These are phyloP conservation scores for Apiosordaria backusii DNA, from an alignment of 495 filamentous ascomycete genomes.

Conservation along the genomic window DNA sequence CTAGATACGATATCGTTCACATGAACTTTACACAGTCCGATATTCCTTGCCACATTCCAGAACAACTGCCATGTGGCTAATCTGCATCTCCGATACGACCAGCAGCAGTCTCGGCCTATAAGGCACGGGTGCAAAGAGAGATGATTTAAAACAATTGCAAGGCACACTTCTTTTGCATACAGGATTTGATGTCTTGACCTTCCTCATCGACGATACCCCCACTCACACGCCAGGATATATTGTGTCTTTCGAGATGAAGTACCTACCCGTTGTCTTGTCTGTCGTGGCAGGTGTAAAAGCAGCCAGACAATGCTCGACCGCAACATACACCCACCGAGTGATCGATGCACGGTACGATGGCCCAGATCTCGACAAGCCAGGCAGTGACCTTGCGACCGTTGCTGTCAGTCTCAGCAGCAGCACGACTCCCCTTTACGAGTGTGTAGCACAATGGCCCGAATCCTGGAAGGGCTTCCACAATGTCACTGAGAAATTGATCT, in stretches of 20 bases:
- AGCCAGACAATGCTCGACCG: slow-evolving; percentile 29
- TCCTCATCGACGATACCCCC: neutral
- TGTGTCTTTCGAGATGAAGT: neutral
- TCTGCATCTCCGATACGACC: neutral
- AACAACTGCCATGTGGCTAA: neutral
- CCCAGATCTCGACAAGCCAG: slow-evolving; percentile 27
- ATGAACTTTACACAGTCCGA: neutral
- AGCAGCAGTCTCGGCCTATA: neutral
- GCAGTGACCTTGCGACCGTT: slow-evolving; percentile 31
- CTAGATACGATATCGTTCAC: neutral
- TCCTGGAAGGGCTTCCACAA: slow-evolving; percentile 37
- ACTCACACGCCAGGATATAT: neutral
- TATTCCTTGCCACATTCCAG: neutral
- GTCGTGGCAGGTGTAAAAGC: slow-evolving; percentile 6
- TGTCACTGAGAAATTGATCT: slow-evolving; percentile 34
- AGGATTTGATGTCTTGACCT: neutral
- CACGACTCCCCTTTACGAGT: slow-evolving; percentile 36
- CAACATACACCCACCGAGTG: slow-evolving; percentile 25
- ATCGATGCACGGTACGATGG: slow-evolving; percentile 37
- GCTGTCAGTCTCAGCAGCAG: slow-evolving; percentile 32
- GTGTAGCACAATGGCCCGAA: slow-evolving; percentile 39
- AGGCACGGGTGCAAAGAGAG: neutral
- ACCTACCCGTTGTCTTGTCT: neutral
- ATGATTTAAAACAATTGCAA: neutral
- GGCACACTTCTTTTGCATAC: neutral